Conservation (phyloP, 495 filamentous ascomycete species). For the Articulospora tetracladia region DNA sequence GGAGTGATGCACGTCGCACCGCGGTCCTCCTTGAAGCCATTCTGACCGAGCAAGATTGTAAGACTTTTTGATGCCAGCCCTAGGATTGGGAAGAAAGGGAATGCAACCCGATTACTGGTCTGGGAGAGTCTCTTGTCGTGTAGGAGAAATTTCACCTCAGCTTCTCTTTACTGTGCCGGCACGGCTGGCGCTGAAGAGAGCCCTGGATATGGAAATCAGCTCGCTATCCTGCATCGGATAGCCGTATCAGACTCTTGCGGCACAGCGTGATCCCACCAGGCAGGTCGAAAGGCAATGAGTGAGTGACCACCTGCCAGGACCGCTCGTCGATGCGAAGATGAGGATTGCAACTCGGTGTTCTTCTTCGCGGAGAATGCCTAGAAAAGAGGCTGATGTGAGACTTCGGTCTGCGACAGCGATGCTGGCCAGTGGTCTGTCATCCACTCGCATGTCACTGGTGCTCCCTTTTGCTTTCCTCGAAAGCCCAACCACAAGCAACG, state of each 20-base stretch:
- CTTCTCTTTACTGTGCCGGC: neutral
- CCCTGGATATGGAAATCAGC: neutral
- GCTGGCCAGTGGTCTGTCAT: neutral
- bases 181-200: neutral
- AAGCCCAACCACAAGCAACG: no score
- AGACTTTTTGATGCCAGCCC: neutral
- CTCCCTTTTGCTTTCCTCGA: neutral
- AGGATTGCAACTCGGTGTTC: neutral
- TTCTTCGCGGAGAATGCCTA: neutral
- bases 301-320: neutral
- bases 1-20: no score
- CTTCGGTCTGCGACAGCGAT: neutral
- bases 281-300: neutral
- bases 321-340: no score
- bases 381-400: neutral
- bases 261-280: no score
- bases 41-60: neutral
- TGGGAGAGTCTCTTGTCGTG: neutral
- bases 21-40: no score
- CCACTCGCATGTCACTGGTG: neutral
- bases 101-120: neutral
- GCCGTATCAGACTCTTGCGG: no score
- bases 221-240: neutral
- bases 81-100: neutral
- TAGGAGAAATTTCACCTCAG: neutral